Conservation (phyloP, 1,284 basidiomycete genomes). For the Sporisorium graminicola region DNA sequence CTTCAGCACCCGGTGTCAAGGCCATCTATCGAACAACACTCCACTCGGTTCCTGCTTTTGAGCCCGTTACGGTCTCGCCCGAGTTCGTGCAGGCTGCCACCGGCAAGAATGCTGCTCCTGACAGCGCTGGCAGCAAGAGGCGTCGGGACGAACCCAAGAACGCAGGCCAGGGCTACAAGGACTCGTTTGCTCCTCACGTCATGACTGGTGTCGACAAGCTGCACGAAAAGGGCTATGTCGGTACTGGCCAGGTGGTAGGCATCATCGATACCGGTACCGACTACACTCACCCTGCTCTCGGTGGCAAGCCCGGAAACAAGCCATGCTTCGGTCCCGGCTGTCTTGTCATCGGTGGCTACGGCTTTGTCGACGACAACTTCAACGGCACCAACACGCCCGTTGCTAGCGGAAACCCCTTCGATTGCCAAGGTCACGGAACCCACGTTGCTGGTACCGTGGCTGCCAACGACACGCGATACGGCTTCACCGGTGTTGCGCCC, state of each 20-base stretch:
- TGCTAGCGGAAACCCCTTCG: constrained; percentile 70
- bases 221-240: constrained; percentile 73
- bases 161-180: constrained; percentile 37
- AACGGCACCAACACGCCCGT: constrained; percentile 66
- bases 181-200: constrained; percentile 56
- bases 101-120: constrained; percentile 23
- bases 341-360: constrained; percentile 52
- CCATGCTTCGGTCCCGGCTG: constrained; percentile 57
- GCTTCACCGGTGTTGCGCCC: constrained; percentile 59
- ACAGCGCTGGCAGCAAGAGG: constrained; percentile 22
- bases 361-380: constrained; percentile 68
- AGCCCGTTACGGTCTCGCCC: constrained; percentile 35
- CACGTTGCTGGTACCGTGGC: constrained; percentile 78
- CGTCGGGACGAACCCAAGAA: constrained; percentile 40
- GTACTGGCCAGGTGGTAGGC: constrained; percentile 74
- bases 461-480: constrained; percentile 71
- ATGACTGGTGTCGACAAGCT: constrained; percentile 72
- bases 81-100: constrained; percentile 51
- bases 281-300: constrained; percentile 76
- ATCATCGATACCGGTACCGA: constrained; percentile 74
- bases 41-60: constrained; percentile 48
- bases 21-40: constrained; percentile 41
- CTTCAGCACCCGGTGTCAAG: constrained; percentile 46
- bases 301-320: constrained; percentile 70
- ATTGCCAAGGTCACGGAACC: constrained; percentile 72